Base-by-base conservation (phyloP, 768 basidiomycete genomes). In the Coprinopsis sp. region DNA sequence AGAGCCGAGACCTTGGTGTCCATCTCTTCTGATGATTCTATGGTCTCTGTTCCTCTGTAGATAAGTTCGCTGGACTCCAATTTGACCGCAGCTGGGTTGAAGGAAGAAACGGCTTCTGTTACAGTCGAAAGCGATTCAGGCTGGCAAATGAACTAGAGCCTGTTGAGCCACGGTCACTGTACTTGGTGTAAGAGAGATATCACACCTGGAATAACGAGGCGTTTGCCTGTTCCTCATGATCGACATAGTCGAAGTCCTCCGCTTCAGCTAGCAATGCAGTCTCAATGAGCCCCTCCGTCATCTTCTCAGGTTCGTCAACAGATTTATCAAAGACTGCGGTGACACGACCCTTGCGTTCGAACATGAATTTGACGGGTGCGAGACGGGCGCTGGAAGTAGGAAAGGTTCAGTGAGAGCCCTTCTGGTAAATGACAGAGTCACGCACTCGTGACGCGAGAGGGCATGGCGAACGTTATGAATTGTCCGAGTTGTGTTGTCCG, bases 401-500 rank as follows among this genome's bases (percentile, higher is more conserved):
- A 49, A 44, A 36, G 21, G 12, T 49, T 22, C 27, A 19, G 24
- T n/a, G 19, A 19, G 29, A 16, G 25, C 2, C 23, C 23, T 28
- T 21, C 24, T 18, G 25, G 23, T 47, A 38, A 31, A 27, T 8
- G 51, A 23, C 33, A 31, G 24, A 23, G 33, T n/a, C 24, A 51
- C 72, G 37, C 48, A 83, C 82, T 71, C 66, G 48, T 79, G 68
- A 13, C 58, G 55, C 24, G 64, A 67, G 33, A 86, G 58, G 12
- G 77, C 65, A 39, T 79, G 77, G 38, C 77, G 76, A 39, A 84
- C 62, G 31, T 68, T 74, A 52, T 77, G 73, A 39, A 78, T 67
- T 18, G 84, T 84, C 25, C 84, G 75, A 51, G 78, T 82, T 36
- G 69, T 62, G 54, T 85, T 86, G 57, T 84, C 76, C n/a, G 81